phyloP scores from a whole-genome alignment of 192 early-diverging fungal genomes.

The Kickxella alabastrina region DNA sequence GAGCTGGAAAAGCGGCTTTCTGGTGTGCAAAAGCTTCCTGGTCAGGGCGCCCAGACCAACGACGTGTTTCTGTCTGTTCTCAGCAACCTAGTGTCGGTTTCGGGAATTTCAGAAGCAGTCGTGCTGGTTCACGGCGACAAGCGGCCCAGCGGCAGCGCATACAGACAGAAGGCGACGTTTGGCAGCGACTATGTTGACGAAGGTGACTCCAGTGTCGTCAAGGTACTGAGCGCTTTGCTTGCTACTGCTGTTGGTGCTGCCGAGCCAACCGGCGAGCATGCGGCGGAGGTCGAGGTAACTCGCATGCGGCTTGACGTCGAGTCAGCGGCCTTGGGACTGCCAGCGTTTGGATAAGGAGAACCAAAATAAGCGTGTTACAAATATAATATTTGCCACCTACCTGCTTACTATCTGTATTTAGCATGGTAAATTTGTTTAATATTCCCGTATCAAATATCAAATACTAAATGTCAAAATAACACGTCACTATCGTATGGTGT shows the following conservation, averaged over 20 bases:
- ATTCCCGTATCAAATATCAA: too few relatives aligned
- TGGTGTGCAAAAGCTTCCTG: conserved; percentile 1
- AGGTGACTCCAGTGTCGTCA: conserved; percentile 12
- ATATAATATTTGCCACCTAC: too few relatives aligned
- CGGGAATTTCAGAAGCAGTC: conserved; percentile 11
- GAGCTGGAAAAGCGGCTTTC: neutral
- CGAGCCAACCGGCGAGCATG: neutral
- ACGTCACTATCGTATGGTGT: too few relatives aligned
- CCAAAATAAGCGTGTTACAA: too few relatives aligned
- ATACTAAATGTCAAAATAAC: too few relatives aligned
- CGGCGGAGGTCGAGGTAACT: conserved; percentile 6
- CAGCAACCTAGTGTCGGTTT: conserved; percentile 11
- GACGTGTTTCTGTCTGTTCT: conserved; percentile 31
- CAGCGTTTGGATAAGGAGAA: conserved; percentile 18
- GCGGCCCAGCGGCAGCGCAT: conserved; percentile 34
- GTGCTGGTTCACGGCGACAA: conserved; percentile 32
- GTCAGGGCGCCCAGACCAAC: conserved; percentile 15
- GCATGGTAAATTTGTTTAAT: too few relatives aligned
- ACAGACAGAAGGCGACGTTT: conserved; percentile 28
- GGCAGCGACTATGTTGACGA: conserved; percentile 34
- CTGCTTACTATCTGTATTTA: too few relatives aligned
- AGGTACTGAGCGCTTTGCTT: conserved; percentile 11
- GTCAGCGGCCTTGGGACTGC: conserved; percentile 10
- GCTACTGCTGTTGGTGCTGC: conserved; percentile 3
- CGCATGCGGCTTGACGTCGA: conserved; percentile 32